Base-by-base conservation (phyloP, 1,284 basidiomycete species). In the Cystobasidium slooffiae region DNA sequence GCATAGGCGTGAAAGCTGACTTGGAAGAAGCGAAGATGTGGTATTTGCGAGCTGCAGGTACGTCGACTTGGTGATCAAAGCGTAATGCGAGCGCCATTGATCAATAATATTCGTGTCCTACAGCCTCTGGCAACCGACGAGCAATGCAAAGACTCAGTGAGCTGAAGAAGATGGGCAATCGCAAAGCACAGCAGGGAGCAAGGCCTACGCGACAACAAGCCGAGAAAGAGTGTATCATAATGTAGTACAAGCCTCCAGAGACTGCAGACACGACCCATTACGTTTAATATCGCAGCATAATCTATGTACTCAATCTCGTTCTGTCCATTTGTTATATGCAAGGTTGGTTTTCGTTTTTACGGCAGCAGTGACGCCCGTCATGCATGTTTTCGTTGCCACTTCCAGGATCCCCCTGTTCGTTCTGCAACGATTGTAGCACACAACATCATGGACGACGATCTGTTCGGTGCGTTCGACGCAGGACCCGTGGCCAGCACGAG, bases 31-130 rank as follows among this genome's bases (percentile, higher is more conserved):
- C 97, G 20, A 98, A 97, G 84, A 87, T 92, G 79, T 99, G 96
- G 95, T 99, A 99, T 83, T 96, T 97, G 92, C 89, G 97, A 55
- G 93, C 94, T 61, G 93, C 94, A 77, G 93, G 93, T 96, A 79
- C 76, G 91, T 87, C 47, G 52, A 70, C 55, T 6, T 59, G 8
- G 18, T 55, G 39, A 76, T 1, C 3, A 1, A 18, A 7, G 31
- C 8, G 66, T 52, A 39, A 18, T 8, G 49, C 18, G n/a, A 22
- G 41, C 61, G 31, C 39, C 55, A 14, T 59, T 65, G 52, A 53
- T 39, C 7, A 58, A 31, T 18, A 7, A 76, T 10, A 16, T 1
- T 1, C 31, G 31, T 31, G 1, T 31, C 31, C 31, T 49, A 22
- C 79, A 94, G 94, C 93, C 12, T 93, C 96, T 87, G 92, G 92